Conservation (phyloP, 768 basidiomycete species). For the Paxillus involutus region DNA sequence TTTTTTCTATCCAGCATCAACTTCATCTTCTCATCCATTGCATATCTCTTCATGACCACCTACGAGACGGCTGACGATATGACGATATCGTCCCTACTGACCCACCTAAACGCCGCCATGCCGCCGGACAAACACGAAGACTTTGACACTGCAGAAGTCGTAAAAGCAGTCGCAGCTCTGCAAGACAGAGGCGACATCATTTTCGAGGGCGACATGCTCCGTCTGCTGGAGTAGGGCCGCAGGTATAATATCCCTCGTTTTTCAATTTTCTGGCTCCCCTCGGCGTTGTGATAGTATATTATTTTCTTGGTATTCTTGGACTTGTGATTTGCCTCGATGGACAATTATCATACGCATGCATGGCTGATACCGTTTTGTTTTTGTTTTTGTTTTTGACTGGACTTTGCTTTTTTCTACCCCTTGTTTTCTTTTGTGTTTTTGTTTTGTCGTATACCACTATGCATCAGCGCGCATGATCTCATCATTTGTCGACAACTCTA, state of each 20-base stretch:
- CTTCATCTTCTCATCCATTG: conserved; percentile 62
- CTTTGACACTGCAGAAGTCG: conserved; percentile 75
- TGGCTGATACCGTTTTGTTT: too few species aligned
- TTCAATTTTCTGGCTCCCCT: background rate
- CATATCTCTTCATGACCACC: conserved; percentile 66
- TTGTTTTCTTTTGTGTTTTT: conserved; percentile 14
- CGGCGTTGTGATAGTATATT: too few species aligned
- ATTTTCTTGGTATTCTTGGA: too few species aligned
- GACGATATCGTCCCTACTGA: conserved; percentile 64
- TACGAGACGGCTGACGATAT: conserved; percentile 68
- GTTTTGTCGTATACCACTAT: conserved; percentile 12
- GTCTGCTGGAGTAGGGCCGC: conserved; percentile 21
- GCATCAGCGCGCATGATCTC: too few species aligned
- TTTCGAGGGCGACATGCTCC: conserved; percentile 50
- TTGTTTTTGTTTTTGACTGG: too few species aligned
- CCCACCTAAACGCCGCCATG: conserved; percentile 75
- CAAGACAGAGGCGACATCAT: conserved; percentile 48
- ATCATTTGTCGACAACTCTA: background rate
- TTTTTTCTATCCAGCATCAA: conserved; percentile 38
- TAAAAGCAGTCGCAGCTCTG: conserved; percentile 44
- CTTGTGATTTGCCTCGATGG: too few species aligned
- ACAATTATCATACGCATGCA: too few species aligned
- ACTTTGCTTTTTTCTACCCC: conserved; percentile 4
- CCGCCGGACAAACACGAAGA: conserved; percentile 80
- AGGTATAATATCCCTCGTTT: background rate